These are phyloP conservation scores for Aspergillus aculeatus DNA, from an alignment of 2,329 filamentous ascomycete species.

Conservation along the genomic window DNA sequence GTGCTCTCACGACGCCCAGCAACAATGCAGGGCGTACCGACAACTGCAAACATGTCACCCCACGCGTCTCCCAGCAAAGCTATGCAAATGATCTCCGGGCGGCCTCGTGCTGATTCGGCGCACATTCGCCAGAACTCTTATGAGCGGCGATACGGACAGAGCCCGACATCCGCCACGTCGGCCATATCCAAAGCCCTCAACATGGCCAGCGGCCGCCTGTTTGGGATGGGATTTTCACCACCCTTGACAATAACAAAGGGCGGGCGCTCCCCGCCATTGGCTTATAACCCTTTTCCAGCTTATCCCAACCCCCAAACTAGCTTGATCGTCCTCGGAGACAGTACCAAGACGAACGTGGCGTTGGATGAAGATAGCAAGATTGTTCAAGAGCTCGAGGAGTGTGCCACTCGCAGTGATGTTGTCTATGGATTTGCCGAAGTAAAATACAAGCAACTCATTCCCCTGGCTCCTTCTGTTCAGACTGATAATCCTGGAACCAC, in stretches of 20 bases:
- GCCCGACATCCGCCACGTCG: constrained; percentile 76
- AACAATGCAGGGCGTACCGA: constrained; percentile 72
- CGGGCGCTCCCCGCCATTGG: constrained; percentile 47
- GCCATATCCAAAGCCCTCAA: constrained; percentile 94
- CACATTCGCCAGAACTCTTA: constrained; percentile 78
- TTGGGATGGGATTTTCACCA: constrained; percentile 52
- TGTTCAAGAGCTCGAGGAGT: constrained; percentile 82
- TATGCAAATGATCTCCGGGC: constrained; percentile 70
- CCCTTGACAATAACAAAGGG: constrained; percentile 47
- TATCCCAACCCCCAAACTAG: constrained; percentile 75
- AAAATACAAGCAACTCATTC: constrained; percentile 96
- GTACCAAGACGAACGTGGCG: constrained; percentile 59
- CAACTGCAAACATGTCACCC: constrained; percentile 67
- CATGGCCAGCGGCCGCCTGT: constrained; percentile 71
- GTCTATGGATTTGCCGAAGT: constrained; percentile 98
- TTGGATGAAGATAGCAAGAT: constrained; percentile 78
- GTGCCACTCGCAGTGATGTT: constrained; percentile 88
- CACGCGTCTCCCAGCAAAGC: constrained; percentile 66
- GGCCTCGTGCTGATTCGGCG: constrained; percentile 56
- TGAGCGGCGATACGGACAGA: constrained; percentile 72
- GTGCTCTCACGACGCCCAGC: constrained; percentile 67
- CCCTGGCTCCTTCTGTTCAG: constrained; percentile 69
- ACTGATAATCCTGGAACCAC: constrained; percentile 31
- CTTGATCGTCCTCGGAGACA: constrained; percentile 62
- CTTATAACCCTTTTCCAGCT: constrained; percentile 71